Base-by-base conservation (phyloP, 306 rosid genomes). In the Arachis hypogaea region DNA sequence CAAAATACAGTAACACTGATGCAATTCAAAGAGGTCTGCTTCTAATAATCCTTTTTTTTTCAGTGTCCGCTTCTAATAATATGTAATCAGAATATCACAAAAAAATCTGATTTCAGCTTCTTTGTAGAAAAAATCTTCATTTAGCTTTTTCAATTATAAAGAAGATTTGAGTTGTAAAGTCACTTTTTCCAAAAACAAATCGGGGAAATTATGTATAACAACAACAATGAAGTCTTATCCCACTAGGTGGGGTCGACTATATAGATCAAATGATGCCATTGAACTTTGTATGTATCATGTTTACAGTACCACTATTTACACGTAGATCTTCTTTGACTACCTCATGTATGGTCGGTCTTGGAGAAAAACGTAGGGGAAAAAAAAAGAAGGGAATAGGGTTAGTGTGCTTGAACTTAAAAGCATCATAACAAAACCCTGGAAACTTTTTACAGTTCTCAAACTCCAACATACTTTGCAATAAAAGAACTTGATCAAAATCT, bases 11-110 rank as follows among this genome's bases (percentile, higher is more conserved):
- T 33, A 14, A 46, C 51, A 46, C 11, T 5, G 51, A 2, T 46
- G 51, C 51, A 63, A 28, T 74, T 29, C 47, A 73, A 47, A 50
- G 30, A 73, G 44, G 70, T 41, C 33, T 54, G 11, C 28, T 45
- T 72, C 30, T 30, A 36, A 36, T 72, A 14, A 43, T 43, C 7
- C 16, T 22, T 22, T 22, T 22, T 22, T 22, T 22, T 22, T 22
- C 28, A 22, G 28, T 22, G 70, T 41, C 33, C 55, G 11, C 28
- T 45, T 72, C 30, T 30, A 36, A 36, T 72, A 14, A 43, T 43
- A 22, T 22, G 28, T 22, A 22, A 22, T 22, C 7, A 9, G 7
- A 9, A 9, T 52, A 41, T 62, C 68, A 33, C 38, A 2, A 33
- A 4, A 33, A 33, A 33, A 33, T 33, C 38, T 33, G 38, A 2